Conservation (phyloP, 306 rosid species). For the cucumber (Cucumis sativus) region DNA sequence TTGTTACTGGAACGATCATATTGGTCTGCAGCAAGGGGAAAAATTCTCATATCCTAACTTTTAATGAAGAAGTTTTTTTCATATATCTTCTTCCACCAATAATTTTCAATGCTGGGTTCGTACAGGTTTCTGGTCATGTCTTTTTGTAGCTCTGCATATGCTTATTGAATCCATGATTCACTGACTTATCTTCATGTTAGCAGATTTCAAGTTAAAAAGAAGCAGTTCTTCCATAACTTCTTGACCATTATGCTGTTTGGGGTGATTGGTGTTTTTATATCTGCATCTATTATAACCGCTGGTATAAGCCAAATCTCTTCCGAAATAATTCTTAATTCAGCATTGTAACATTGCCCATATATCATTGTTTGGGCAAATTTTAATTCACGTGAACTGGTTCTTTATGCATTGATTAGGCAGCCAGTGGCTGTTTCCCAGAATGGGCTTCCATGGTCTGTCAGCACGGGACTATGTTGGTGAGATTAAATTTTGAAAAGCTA, state of each 20-base stretch:
- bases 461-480: slow-evolving; percentile 63
- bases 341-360: neutral
- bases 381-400: neutral
- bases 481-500: neutral
- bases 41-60: slow-evolving; percentile 65
- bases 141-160: slow-evolving; percentile 3
- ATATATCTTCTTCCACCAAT: slow-evolving; percentile 95
- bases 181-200: neutral
- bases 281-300: slow-evolving; percentile 36
- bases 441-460: slow-evolving; percentile 44
- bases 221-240: slow-evolving; percentile 79
- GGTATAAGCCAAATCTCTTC: slow-evolving; percentile 24
- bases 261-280: slow-evolving; percentile 73
- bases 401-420: slow-evolving; percentile 44
- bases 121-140: neutral
- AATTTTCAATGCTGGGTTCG: slow-evolving; percentile 91
- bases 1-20: slow-evolving; percentile 42
- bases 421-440: slow-evolving; percentile 75
- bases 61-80: slow-evolving; percentile 77
- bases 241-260: slow-evolving; percentile 81
- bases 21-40: slow-evolving; percentile 53
- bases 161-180: neutral
- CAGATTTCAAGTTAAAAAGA: slow-evolving; percentile 98
- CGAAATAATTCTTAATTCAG: neutral
- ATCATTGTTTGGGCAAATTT: neutral